Evolutionary conservation across 495 filamentous ascomycete species (phyloP), one percentile per base, ranked within the genome.

Genomic region (Penicillium goetzii): DNA sequence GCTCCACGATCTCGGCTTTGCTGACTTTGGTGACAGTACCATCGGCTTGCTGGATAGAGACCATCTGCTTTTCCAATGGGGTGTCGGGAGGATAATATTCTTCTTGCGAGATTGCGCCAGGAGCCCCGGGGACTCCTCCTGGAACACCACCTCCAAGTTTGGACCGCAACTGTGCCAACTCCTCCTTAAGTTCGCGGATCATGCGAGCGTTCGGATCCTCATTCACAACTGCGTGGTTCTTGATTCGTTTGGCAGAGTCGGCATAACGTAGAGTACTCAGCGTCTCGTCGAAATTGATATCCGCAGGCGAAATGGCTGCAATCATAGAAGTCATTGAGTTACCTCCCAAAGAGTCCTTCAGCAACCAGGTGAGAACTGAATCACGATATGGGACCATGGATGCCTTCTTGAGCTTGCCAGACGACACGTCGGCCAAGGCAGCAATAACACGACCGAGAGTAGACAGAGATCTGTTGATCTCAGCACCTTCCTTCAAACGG

Each of bases 271-370:
- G 81, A 12, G 95, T 99, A 74, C 93, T 92, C 8, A 99, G 82
- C 14, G 95, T 98, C 74, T 99, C 95, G 67, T 99, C 95, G 70
- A 94, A 99, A 77, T 99, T 99, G 81, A 99, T 98, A 78, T 99
- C 95, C 58, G 95, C 95, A 5, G 95, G 95, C 58, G 93, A 97
- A 71, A 99, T 98, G 40, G 95, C 95, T 51, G 95, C 95, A 79
- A 99, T 99, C 95, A 99, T 99, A 51, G 95, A 96, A 21, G 95
- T 99, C 90, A 99, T 94, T 71, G 95, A 98, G 78, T 99, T 99
- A 60, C 96, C 96, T 72, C 96, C 96, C 11, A 99, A 81, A 3
- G 95, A 98, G 74, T 99, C 96, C 68, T 99, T 98, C 63, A 99
- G 78, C 30, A 99, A 79, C 96, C 96, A 99, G 15, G 96, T 99